phyloP scores from a whole-genome alignment of 306 rosid species.

The Pterocarpus santalinus region DNA sequence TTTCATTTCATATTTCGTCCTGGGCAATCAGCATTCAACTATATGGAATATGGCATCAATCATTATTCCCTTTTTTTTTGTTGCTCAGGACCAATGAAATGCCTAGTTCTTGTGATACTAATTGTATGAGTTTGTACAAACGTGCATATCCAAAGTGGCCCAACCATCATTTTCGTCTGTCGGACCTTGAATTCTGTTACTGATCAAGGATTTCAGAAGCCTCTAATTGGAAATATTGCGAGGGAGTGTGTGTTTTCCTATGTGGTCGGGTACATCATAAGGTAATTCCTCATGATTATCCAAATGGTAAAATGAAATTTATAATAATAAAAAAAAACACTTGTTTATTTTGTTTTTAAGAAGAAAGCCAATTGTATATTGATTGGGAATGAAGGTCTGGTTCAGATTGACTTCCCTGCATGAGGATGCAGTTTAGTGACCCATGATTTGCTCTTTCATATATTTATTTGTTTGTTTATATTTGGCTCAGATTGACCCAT shows the following conservation, averaged over 20 bases:
- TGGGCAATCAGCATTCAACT: not conserved
- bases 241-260: too few species aligned
- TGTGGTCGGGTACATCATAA: too few species aligned
- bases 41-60: not conserved
- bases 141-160: conserved; percentile 96
- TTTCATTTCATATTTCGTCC: too few species aligned
- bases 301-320: too few species aligned
- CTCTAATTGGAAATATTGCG: too few species aligned
- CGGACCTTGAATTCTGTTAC: conserved; percentile 49
- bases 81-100: conserved; percentile 80
- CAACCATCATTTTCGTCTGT: conserved; percentile 61
- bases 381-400: conserved; percentile 92
- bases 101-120: conserved; percentile 83
- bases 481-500: not conserved
- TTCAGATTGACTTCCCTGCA: conserved; percentile 60
- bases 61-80: not conserved
- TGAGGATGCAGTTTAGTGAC: conserved; percentile 43
- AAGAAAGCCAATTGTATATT: conserved; percentile 50
- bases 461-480: not conserved
- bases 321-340: too few species aligned
- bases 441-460: not conserved
- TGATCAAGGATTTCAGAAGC: conserved; percentile 28
- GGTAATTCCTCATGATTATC: too few species aligned
- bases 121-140: conserved; percentile 84
- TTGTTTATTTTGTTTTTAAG: not conserved